Percentiles rank a stretch among this genome's conserved stretches.
Evolutionary conservation across 805 yeast genomes (phyloP).

Genomic region (Ogataea sp.): DNA sequence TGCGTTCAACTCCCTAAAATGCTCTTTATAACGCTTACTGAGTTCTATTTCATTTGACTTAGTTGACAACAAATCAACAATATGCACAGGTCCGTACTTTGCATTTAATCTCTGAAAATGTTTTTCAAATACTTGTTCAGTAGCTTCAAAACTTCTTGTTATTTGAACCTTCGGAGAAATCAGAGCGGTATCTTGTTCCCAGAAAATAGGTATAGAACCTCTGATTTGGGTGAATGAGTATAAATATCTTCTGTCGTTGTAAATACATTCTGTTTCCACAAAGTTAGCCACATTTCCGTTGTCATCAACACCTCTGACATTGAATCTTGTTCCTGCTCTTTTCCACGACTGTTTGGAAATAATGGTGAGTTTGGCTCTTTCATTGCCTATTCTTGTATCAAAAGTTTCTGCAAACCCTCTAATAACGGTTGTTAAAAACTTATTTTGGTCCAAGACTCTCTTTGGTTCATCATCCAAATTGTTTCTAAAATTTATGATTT

Average conservation of each 20-base stretch:
- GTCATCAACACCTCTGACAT: slow-evolving; percentile 93
- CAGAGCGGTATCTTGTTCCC: slow-evolving; percentile 95
- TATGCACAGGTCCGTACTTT: slow-evolving; percentile 82
- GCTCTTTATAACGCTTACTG: slow-evolving; percentile 55
- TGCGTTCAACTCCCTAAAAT: slow-evolving; percentile 36
- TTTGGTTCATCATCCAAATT: slow-evolving; percentile 57
- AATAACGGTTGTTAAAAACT: slow-evolving; percentile 84
- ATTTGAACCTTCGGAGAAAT: slow-evolving; percentile 86
- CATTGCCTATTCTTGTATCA: slow-evolving; percentile 28
- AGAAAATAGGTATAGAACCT: slow-evolving; percentile 92
- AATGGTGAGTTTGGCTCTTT: slow-evolving; percentile 52
- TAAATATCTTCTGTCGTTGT: slow-evolving; percentile 38
- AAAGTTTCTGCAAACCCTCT: slow-evolving; percentile 91
- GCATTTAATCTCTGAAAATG: slow-evolving; percentile 68
- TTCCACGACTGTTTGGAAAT: slow-evolving; percentile 95
- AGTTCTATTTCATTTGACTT: slow-evolving; percentile 72
- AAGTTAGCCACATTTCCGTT: slow-evolving; percentile 93
- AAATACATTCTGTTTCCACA: slow-evolving; percentile 85
- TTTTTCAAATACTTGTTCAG: slow-evolving; percentile 79
- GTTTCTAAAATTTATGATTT: slow-evolving; percentile 64
- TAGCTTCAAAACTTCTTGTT: slow-evolving; percentile 84
- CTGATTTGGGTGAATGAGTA: slow-evolving; percentile 85
- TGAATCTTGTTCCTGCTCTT: slow-evolving; percentile 93
- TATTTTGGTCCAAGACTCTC: slow-evolving; percentile 58
- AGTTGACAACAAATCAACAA: slow-evolving; percentile 78